phyloP scores from a whole-genome alignment of 2,329 filamentous ascomycete genomes.

The Huntiella abstrusa region DNA sequence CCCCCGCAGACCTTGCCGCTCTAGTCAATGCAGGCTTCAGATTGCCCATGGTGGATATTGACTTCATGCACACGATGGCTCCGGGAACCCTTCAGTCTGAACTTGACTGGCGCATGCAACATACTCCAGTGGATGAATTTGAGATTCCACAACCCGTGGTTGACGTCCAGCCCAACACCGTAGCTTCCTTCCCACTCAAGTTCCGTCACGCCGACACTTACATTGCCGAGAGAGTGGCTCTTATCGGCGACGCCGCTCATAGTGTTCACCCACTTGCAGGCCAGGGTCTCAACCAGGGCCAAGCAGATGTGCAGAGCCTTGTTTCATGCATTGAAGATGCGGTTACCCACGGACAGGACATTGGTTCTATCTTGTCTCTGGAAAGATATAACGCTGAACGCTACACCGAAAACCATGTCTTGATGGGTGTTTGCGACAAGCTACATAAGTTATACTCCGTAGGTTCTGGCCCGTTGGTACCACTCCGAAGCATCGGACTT shows the following conservation, averaged over 20 bases:
- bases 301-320: constrained; percentile 71
- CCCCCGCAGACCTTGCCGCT: constrained; percentile 54
- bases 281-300: constrained; percentile 84
- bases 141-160: constrained; percentile 46
- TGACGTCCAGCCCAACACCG: constrained; percentile 55
- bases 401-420: constrained; percentile 62
- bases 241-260: constrained; percentile 88
- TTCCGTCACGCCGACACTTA: constrained; percentile 91
- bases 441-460: constrained; percentile 84
- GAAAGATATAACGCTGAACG: constrained; percentile 67
- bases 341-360: constrained; percentile 67
- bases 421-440: constrained; percentile 71
- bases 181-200: constrained; percentile 81
- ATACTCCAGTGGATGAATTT: constrained; percentile 38
- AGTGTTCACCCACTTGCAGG: constrained; percentile 88
- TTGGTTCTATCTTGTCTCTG: constrained; percentile 59
- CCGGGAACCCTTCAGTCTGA: constrained; percentile 47
- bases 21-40: constrained; percentile 92
- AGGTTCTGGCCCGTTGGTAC: constrained; percentile 59
- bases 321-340: constrained; percentile 56
- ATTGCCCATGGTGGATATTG: constrained; percentile 57
- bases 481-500: constrained; percentile 59
- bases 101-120: constrained; percentile 61
- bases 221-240: constrained; percentile 69
- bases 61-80: constrained; percentile 53